Base-by-base conservation (phyloP, 345 rosid species). In the Moringa oleifera region DNA sequence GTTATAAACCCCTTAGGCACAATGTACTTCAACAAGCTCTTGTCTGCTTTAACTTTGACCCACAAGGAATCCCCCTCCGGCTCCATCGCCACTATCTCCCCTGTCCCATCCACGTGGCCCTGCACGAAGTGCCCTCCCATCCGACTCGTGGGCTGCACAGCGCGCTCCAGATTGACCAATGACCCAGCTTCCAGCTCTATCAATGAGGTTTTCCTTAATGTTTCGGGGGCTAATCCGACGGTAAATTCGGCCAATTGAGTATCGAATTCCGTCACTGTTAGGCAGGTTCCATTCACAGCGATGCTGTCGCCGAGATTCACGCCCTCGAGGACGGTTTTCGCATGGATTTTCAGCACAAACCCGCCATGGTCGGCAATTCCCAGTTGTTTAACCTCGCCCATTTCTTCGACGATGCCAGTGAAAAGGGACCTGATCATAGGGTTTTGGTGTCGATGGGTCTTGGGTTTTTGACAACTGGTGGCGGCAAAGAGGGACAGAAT, bases 121-220 rank as follows among this genome's bases (percentile, higher is more conserved):
- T 87, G 96, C 72, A 87, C 96, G 64, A 89, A 87, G 73, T 92
- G 96, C 18, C 95, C 95, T 0, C 98, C 98, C 96, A 89, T 85
- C 16, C 93, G 68, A 47, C 82, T 81, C 19, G 77, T 72, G 4
- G 98, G 95, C 66, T 77, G 88, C 41, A 89, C 76, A 7, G 97
- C 97, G 63, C 97, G 77, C 84, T 89, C 97, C 79, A 92, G 72
- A 57, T 92, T 92, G 70, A 87, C 97, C 77, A 64, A 46, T 17
- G 97, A 87, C 23, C 97, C 97, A 18, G 76, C 59, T 75, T 73
- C 69, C 25, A 89, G 65, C 78, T 89, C 96, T 37, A 73, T 72
- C 55, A 92, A 57, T 2, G 96, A 85, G 37, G 98, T 85, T 67
- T 84, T 85, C 51, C 97, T 75, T 47, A 87, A 68, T 17, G 97